These are phyloP conservation scores for Nigrospora osmanthi DNA, from an alignment of 2,329 filamentous ascomycete species.

Conservation along the genomic window DNA sequence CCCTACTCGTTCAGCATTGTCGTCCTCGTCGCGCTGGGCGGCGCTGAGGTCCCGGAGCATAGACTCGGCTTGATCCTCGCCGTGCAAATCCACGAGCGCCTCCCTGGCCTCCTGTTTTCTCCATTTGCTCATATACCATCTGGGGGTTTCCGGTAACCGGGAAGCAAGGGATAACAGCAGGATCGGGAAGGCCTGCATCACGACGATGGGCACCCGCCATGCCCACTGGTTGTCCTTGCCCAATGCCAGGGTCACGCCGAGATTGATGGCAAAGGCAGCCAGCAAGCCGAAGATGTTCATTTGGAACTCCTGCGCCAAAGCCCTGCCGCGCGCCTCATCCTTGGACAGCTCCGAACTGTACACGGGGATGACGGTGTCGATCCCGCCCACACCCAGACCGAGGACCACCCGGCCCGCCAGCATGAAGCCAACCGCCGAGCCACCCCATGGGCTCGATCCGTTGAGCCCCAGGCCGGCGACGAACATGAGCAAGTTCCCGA, in stretches of 20 bases:
- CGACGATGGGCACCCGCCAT: conserved; percentile 52
- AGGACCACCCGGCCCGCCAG: conserved; percentile 18
- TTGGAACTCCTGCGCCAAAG: conserved; percentile 56
- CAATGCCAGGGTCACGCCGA: conserved; percentile 41
- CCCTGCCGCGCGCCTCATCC: conserved; percentile 48
- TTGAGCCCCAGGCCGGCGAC: conserved; percentile 39
- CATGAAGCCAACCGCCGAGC: conserved; percentile 35
- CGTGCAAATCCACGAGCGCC: conserved; percentile 39
- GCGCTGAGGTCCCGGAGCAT: conserved; percentile 41
- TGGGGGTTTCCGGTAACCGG: conserved; percentile 46
- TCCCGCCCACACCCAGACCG: conserved; percentile 47
- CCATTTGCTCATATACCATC: conserved; percentile 48
- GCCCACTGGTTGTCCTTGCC: conserved; percentile 53
- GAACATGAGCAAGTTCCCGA: conserved; percentile 56
- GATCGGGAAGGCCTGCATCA: conserved; percentile 52
- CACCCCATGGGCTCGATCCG: conserved; percentile 30
- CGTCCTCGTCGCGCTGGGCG: conserved; percentile 40
- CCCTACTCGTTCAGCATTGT: conserved; percentile 32
- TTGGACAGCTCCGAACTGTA: conserved; percentile 49
- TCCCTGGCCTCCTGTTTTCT: conserved; percentile 39
- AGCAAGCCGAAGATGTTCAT: conserved; percentile 56
- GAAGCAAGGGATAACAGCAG: conserved; percentile 43
- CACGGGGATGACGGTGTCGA: conserved; percentile 53
- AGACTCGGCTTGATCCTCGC: conserved; percentile 37
- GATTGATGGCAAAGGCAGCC: conserved; percentile 53